Base-by-base conservation (phyloP, 352 stramenopile genomes). In the Globisporangium splendens region DNA sequence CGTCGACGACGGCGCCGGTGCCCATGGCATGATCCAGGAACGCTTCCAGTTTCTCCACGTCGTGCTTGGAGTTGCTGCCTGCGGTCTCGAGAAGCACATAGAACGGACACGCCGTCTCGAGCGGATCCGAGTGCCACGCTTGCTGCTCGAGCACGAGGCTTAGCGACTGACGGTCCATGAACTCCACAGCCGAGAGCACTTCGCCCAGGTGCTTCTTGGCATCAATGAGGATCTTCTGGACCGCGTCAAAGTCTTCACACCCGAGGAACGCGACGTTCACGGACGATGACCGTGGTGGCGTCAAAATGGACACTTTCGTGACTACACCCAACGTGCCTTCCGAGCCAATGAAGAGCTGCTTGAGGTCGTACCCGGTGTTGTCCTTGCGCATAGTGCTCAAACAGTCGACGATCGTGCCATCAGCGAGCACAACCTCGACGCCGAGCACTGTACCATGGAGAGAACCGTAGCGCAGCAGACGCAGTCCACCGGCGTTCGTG, bases 341-440 rank as follows among this genome's bases (percentile, higher is more conserved):
- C 13, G 90, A 89, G 8, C 96, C 97, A 48, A 99, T 96, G 61
- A 99, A 98, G 35, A 99, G 73, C 69, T 99, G 96, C 73, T 98
- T 98, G 0, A 99, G 65, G 62, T 98, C 88, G 64, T 98, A 99
- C 8, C 96, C 96, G 13, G 95, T 98, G 79, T 99, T 99, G 76
- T 99, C 95, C 82, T 99, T 99, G 49, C 96, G 83, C 75, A 96
- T 90, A 11, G 82, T 83, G 50, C 83, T 96, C 13, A 98, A 73
- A 50, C 97, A 83, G 73, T 98, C 89, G 43, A 99, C 55, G n/a
- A 93, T 63, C 14, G 75, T 90, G 8, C 96, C 96, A 58, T 98
- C 83, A 0, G 94, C 82, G 7, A 98, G 71, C 24, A 99, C 95
- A 6, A 96, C 96, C 63, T 99, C 93, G 14, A 99, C 62, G 21